A percentile compares a stretch with the other conserved stretches of the same genome.
These are phyloP conservation scores for Eucalyptus regnans DNA, from an alignment of 345 rosid genomes.

Conservation along the genomic window DNA sequence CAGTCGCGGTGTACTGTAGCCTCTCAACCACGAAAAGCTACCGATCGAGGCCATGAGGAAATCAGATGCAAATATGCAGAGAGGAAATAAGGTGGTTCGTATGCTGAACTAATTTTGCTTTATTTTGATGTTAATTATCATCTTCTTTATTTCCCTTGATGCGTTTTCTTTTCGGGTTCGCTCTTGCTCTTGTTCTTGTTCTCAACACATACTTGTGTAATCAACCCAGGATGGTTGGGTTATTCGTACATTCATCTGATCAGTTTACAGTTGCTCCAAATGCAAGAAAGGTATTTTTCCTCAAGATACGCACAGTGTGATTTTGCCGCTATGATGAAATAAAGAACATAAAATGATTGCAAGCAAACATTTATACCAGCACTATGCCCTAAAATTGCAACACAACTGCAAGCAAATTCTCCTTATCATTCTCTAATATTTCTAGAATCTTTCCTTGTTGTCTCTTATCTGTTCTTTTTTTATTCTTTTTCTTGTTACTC, in stretches of 20 bases:
- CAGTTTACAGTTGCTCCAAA: neutral
- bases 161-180: neutral
- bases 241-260: neutral
- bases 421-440: neutral
- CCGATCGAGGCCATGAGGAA: neutral
- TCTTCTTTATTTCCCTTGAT: neutral
- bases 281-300: neutral
- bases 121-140: neutral
- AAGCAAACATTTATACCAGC: neutral
- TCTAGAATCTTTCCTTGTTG: neutral
- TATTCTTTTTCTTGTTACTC: neutral
- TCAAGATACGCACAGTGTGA: neutral
- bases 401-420: neutral
- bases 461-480: neutral
- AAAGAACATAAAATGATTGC: neutral
- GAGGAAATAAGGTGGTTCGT: neutral
- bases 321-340: neutral
- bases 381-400: neutral
- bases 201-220: neutral
- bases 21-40: conserved; percentile 4
- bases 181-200: neutral
- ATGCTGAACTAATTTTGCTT: neutral
- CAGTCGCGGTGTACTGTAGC: conserved; percentile 16
- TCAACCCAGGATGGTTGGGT: neutral
- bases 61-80: neutral